phyloP scores from a whole-genome alignment of 2,329 filamentous ascomycete species.

The Pseudogymnoascus sp. region DNA sequence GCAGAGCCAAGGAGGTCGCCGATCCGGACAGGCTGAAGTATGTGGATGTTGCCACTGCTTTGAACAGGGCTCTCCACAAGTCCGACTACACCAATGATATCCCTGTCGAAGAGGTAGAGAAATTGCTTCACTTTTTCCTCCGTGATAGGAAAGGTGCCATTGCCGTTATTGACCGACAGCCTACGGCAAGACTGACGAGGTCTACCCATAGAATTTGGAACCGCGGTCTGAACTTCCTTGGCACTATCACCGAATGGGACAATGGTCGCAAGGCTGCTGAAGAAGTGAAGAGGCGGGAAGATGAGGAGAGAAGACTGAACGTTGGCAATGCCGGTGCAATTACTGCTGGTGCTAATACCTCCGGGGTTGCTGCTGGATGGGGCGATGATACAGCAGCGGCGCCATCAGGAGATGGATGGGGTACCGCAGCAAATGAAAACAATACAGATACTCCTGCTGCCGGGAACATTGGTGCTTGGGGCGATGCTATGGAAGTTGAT shows the following conservation, averaged over 20 bases:
- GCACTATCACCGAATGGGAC: neutral
- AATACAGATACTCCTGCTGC: neutral
- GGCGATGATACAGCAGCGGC: neutral
- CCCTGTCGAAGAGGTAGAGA: neutral
- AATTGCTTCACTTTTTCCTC: neutral
- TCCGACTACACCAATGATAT: neutral
- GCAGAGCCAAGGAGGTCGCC: neutral
- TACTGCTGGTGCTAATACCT: neutral
- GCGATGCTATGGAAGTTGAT: neutral
- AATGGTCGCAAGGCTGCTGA: neutral
- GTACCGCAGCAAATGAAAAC: neutral
- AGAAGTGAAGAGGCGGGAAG: neutral
- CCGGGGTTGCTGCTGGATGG: neutral
- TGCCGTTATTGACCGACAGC: neutral
- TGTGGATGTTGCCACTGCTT: neutral
- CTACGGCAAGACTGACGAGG: neutral
- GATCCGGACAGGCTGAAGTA: neutral
- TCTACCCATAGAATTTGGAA: neutral
- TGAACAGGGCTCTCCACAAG: neutral
- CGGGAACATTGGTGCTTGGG: neutral
- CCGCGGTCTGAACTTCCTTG: neutral
- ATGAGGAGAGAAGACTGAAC: neutral
- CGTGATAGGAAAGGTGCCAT: neutral
- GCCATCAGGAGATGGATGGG: neutral
- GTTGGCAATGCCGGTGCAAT: neutral